Base-by-base conservation (phyloP, 495 filamentous ascomycete genomes). In the Corynascus novoguineensis region DNA sequence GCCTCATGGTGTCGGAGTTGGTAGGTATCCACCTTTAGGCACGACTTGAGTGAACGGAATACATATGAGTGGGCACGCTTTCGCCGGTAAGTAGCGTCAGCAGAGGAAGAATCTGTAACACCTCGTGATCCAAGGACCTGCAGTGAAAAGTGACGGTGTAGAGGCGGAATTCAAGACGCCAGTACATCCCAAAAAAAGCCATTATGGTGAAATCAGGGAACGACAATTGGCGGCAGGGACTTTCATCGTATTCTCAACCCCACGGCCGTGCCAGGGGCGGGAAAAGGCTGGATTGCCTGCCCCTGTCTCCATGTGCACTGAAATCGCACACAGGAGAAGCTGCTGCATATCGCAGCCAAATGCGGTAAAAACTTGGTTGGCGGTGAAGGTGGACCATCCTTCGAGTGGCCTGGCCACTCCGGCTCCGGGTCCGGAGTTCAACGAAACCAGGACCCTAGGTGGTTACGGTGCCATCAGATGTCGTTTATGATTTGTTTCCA, bases 81-180 rank as follows among this genome's bases (percentile, higher is more conserved):
- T 19, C 5, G 35, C 11, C 40, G 27, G 22, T 5, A 2, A 25
- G 25, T 15, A n/a, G 25, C 31, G 31, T 3, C 10, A n/a, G n/a
- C n/a, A n/a, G n/a, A 10, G 45, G 10, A 55, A 59, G 44, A 48
- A 47, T 48, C 34, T 42, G 47, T 25, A 22, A 55, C 31, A n/a
- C 38, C 48, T 38, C 58, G 58, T 60, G 53, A 60, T 56, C 57
- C n/a, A 15, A 22, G 2, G 15, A 15, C 15, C 29, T 27, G 28
- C 37, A n/a, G 34, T 17, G 24, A 9, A 40, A 60, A 47, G 32
- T 41, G 29, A 53, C 59, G 59, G 59, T 60, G 59, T 35, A 47
- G 38, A 17, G 5, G n/a, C 7, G n/a, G 5, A 15, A 4, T 12
- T 38, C 5, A n/a, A 61, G 44, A 27, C 31, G 54, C 51, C 31